Evolutionary conservation across 306 rosid genomes (phyloP), one percentile per base, ranked within the genome.

Genomic region (Lathyrus oleraceus): DNA sequence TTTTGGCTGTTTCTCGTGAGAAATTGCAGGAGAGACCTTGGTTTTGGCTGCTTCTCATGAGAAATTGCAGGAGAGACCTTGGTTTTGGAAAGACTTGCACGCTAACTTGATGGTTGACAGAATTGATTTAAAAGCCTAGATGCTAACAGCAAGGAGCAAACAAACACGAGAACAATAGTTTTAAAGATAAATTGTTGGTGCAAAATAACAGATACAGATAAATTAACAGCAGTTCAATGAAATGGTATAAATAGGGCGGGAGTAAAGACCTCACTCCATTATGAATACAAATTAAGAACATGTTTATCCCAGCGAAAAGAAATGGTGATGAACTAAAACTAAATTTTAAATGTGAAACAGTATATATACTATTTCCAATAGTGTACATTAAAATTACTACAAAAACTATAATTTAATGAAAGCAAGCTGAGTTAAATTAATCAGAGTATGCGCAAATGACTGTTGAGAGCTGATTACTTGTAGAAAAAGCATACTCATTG

Each of bases 391-490:
- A 67, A 65, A 65, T 63, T 63, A 44, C 58, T 27, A 57, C 30
- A 52, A 65, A 45, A 65, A 45, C 79, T 70, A 36, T 27, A 68
- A 38, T 58, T 45, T 16, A 42, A 61, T 61, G 39, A 23, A n/a
- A 43, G 16, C 3, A 28, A 45, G 64, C 21, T 14, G 53, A 15
- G 86, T 69, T 45, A 15, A 75, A 58, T 77, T 49, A 79, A 78
- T 70, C 61, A 2, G 36, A 69, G 72, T 44, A 9, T 17, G 73
- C 27, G 20, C 20, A 61, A 12, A 48, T 12, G 51, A 65, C 25
- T 38, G 39, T 52, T 45, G 14, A 44, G 32, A 43, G 20, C 5
- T 15, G 64, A 20, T 45, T 44, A 36, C n/a, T 35, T 57, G 61
- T 6, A 43, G 19, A 45, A 56, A 65, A 20, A n/a, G 51, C 52